Conservation (phyloP, 1,139 yeast genomes). For the Lodderomyces metapsilosis region DNA sequence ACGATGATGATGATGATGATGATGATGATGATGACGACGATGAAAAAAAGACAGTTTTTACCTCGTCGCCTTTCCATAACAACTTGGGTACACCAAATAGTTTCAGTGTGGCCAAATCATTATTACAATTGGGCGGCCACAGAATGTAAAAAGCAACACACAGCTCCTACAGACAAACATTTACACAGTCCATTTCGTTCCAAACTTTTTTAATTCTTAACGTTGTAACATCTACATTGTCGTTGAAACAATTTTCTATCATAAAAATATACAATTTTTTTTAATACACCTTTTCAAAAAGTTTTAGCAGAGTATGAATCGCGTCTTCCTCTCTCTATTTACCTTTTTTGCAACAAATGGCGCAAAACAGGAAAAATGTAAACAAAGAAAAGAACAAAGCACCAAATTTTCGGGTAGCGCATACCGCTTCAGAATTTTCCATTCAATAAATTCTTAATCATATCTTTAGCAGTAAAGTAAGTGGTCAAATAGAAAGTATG, state of each 20-base stretch:
- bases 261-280: background rate
- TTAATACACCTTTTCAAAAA: background rate
- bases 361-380: background rate
- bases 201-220: background rate
- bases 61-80: slow-evolving; percentile 33
- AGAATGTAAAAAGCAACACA: slow-evolving; percentile 14
- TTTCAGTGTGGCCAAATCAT: slow-evolving; percentile 48
- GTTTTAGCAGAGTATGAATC: background rate
- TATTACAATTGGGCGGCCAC: slow-evolving; percentile 42
- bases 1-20: slow-evolving; percentile 10
- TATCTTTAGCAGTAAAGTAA: slow-evolving; percentile 73
- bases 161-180: too few species aligned
- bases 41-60: slow-evolving; percentile 18
- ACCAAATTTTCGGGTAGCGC: background rate
- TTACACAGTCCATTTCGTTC: background rate
- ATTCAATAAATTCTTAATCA: slow-evolving; percentile 61
- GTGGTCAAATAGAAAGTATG: slow-evolving; percentile 66
- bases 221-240: slow-evolving; percentile 1
- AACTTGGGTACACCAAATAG: slow-evolving; percentile 50
- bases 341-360: background rate
- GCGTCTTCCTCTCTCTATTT: background rate
- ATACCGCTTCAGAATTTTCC: slow-evolving; percentile 66
- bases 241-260: background rate
- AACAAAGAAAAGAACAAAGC: background rate
- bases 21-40: slow-evolving; percentile 4